Percentiles rank a stretch among this genome's conserved stretches.
These are phyloP conservation scores for Neurospora sp. DNA, from an alignment of 2,329 filamentous ascomycete genomes.

Conservation along the genomic window DNA sequence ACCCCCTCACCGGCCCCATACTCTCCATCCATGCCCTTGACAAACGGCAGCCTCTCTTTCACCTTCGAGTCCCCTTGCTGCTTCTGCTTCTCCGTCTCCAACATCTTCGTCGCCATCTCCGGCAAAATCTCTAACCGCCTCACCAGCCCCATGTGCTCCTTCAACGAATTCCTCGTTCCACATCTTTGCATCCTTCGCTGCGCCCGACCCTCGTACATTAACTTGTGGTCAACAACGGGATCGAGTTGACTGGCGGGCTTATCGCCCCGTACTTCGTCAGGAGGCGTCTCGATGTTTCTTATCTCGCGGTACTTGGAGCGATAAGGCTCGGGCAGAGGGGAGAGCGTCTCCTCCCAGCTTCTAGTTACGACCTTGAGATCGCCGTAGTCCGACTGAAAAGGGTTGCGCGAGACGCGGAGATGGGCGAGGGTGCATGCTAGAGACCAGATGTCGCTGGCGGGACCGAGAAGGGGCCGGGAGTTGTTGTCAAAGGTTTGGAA, in stretches of 20 bases:
- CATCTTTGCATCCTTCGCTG: not conserved
- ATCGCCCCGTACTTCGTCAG: not conserved
- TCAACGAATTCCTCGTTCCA: not conserved
- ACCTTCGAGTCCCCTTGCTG: not conserved
- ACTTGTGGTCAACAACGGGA: not conserved
- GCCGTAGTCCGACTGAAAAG: not conserved
- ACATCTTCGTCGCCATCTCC: not conserved
- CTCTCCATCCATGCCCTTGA: not conserved
- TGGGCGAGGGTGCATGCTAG: constrained; percentile 1
- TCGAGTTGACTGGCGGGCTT: not conserved
- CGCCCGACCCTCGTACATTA: not conserved
- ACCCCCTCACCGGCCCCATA: not conserved
- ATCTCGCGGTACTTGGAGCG: not conserved
- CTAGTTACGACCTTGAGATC: no score
- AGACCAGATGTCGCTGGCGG: constrained; percentile 5
- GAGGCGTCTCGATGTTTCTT: not conserved
- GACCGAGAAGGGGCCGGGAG: not conserved
- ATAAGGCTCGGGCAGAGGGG: not conserved
- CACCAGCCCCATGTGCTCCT: not conserved
- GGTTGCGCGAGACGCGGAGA: not conserved
- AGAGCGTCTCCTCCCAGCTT: no score
- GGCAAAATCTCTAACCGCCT: not conserved
- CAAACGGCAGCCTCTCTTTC: not conserved
- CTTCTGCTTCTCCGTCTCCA: not conserved
- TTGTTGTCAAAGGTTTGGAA: not conserved